phyloP scores from a whole-genome alignment of 768 basidiomycete species.

The Kwoniella botswanensis region DNA sequence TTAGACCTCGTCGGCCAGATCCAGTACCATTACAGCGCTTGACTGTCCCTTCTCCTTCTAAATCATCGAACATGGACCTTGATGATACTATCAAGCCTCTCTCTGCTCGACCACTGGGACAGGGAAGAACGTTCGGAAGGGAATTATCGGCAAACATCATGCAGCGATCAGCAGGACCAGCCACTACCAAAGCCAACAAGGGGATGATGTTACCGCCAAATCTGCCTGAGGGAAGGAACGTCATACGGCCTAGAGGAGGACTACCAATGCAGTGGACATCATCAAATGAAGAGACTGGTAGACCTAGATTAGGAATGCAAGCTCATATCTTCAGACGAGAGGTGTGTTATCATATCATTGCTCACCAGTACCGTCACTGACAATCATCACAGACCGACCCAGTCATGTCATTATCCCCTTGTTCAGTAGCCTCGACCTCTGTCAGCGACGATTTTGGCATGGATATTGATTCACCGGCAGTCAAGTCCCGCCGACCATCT shows the following conservation, averaged over 20 bases:
- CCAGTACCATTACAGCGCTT: conserved; percentile 47
- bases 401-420: conserved; percentile 21
- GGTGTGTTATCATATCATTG: conserved; percentile 31
- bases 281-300: conserved; percentile 44
- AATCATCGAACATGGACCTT: conserved; percentile 5
- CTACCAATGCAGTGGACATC: conserved; percentile 50
- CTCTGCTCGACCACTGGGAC: conserved; percentile 19
- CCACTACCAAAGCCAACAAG: conserved; percentile 27
- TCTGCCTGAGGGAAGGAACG: conserved; percentile 31
- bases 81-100: conserved; percentile 15
- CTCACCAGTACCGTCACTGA: conserved; percentile 1
- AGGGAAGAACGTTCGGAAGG: conserved; percentile 38
- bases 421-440: conserved; percentile 25
- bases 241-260: conserved; percentile 25
- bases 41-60: conserved; percentile 18
- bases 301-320: conserved; percentile 36
- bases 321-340: conserved; percentile 40
- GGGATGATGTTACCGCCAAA: conserved; percentile 54
- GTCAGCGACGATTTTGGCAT: conserved; percentile 37
- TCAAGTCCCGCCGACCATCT: conserved; percentile 27
- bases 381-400: conserved; percentile 42
- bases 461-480: conserved; percentile 51
- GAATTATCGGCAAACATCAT: conserved; percentile 42
- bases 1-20: conserved; percentile 44
- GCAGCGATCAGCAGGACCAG: conserved; percentile 28